Base-by-base conservation (phyloP, 1,139 yeast species). In the Pichia terricola region DNA sequence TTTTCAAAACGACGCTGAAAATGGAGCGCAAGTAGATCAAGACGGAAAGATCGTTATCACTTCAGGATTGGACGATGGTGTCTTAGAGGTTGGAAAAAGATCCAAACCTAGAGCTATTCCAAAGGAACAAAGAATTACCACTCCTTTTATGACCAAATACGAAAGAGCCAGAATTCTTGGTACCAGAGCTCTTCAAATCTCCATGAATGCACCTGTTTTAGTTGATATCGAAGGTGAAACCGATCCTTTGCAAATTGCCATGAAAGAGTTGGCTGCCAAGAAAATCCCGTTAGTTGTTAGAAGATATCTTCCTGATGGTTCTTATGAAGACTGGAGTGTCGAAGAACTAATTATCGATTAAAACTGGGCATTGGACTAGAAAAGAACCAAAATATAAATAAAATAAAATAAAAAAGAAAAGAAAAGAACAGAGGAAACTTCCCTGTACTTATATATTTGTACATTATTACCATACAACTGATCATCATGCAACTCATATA, bases 141-240 rank as follows among this genome's bases (percentile, higher is more conserved):
- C 99, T 10, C 99, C 99, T 43, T 91, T 91, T 63, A 88, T 91
- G 97, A 91, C 98, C 48, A 91, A 91, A 62, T 91, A 91, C 63
- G 98, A 91, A 69, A 78, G 96, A 57, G 98, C 98, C 8, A 78
- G 98, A 67, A 87, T 91, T 49, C 74, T 91, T 57, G 98, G 98
- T 33, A 91, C 98, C 9, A 77, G 98, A 57, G 97, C 98, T 1
- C 70, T 91, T 53, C 98, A 91, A 66, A 91, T 91, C 55, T 85
- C 96, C 33, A 85, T 91, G 83, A 91, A 91, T 62, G 98, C 99
- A 1, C 98, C 98, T 3, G 98, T 91, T 4, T 76, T 91, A 61
- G 98, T 94, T 39, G 98, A 94, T 58, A 77, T 91, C 50, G 99
- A 91, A 67, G 98, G 98, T 59, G 99, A 94, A 65, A 91, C 98